A percentile compares a stretch with the other conserved stretches of the same genome.
These are phyloP conservation scores for Hibiscus syriacus DNA, from an alignment of 345 rosid species.

Conservation along the genomic window DNA sequence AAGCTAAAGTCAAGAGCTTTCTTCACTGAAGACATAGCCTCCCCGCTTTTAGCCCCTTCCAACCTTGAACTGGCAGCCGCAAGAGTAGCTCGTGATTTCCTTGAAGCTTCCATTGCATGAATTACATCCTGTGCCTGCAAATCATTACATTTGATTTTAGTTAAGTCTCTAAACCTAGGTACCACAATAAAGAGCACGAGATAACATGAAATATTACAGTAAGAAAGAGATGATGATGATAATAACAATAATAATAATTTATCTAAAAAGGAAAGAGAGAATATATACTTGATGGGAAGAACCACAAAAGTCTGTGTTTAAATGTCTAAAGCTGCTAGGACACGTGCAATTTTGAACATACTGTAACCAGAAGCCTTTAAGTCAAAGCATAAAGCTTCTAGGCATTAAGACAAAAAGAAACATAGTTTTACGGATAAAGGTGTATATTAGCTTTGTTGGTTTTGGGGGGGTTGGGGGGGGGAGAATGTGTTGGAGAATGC, in stretches of 20 bases:
- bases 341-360: not conserved
- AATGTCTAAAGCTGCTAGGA: not conserved
- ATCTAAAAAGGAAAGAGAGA: not conserved
- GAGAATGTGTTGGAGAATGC: too few relatives aligned
- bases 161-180: not conserved
- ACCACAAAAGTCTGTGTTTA: not conserved
- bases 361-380: not conserved
- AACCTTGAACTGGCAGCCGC: constrained; percentile 43
- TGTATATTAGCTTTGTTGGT: not conserved
- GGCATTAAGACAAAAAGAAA: not conserved
- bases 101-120: constrained; percentile 95
- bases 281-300: not conserved
- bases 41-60: constrained; percentile 50
- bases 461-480: not conserved
- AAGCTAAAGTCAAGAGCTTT: constrained; percentile 89
- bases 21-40: constrained; percentile 56
- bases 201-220: not conserved
- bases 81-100: constrained; percentile 66
- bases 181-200: not conserved
- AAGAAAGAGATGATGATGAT: not conserved
- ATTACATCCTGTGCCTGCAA: constrained; percentile 73
- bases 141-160: constrained; percentile 10
- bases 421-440: not conserved
- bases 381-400: not conserved
- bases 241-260: too few relatives aligned